These are phyloP conservation scores for Acanthochlamys bracteata DNA, from an alignment of 106 monocot genomes.

Conservation along the genomic window DNA sequence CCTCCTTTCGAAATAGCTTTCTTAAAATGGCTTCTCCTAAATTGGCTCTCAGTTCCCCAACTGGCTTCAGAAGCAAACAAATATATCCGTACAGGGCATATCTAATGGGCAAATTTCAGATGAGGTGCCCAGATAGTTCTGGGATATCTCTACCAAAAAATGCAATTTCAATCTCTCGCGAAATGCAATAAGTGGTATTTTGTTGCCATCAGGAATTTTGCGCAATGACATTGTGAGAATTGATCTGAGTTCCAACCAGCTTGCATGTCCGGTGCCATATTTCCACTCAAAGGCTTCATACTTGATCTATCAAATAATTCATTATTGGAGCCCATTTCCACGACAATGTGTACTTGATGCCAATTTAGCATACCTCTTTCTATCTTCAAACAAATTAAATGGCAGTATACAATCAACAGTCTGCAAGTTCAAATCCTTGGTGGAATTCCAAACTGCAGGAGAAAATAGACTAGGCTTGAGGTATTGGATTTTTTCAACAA, in stretches of 20 bases:
- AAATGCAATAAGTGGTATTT: slow-evolving; percentile 15
- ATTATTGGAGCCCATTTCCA: slow-evolving; percentile 5
- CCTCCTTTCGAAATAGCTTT: slow-evolving; percentile 14
- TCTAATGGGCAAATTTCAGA: slow-evolving; percentile 16
- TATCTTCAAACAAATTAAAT: slow-evolving; percentile 2
- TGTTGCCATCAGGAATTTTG: not conserved
- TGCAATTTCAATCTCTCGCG: slow-evolving; percentile 15
- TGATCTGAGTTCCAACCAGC: slow-evolving; percentile 5
- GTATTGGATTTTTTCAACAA: slow-evolving; percentile 1
- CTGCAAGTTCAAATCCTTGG: not conserved
- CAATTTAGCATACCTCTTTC: not conserved
- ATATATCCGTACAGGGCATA: slow-evolving; percentile 4
- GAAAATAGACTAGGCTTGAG: not conserved
- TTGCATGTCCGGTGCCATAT: slow-evolving; percentile 10
- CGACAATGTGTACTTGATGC: not conserved
- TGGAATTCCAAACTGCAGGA: slow-evolving; percentile 8
- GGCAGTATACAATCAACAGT: slow-evolving; percentile 5
- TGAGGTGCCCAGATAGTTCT: slow-evolving; percentile 24
- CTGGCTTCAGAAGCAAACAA: slow-evolving; percentile 25
- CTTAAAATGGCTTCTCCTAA: slow-evolving; percentile 10
- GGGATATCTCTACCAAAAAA: not conserved
- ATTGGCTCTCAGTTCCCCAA: slow-evolving; percentile 21
- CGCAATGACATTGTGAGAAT: not conserved
- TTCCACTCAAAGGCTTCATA: not conserved
- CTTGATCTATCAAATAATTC: slow-evolving; percentile 14